Conservation (phyloP, 805 yeast genomes). For the Komagataella populi region DNA sequence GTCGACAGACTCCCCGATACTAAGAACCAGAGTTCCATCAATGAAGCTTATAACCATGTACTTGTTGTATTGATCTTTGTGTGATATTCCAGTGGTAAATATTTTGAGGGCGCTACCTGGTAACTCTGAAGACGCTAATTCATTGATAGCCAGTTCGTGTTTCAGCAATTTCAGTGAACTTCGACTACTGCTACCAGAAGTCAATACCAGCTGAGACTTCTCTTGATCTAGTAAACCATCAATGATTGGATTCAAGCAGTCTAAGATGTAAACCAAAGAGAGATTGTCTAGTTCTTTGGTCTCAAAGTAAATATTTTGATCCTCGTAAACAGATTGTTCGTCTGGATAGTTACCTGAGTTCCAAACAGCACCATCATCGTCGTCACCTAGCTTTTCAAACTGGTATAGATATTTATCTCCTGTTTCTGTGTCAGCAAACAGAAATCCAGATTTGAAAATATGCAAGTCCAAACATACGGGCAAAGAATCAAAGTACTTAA, state of each 20-base stretch:
- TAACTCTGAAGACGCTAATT: constrained; percentile 61
- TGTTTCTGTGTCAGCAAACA: constrained; percentile 51
- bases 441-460: constrained; percentile 62
- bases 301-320: constrained; percentile 11
- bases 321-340: constrained; percentile 15
- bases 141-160: constrained; percentile 47
- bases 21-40: constrained; percentile 57
- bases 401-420: constrained; percentile 64
- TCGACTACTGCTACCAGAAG: constrained; percentile 28
- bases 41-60: constrained; percentile 53
- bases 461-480: constrained; percentile 41
- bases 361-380: constrained; percentile 20
- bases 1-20: constrained; percentile 70
- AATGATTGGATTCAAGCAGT: constrained; percentile 39
- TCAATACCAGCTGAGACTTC: constrained; percentile 25
- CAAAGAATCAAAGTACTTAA: constrained; percentile 67
- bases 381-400: constrained; percentile 62
- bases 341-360: constrained; percentile 20
- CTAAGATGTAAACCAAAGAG: constrained; percentile 37
- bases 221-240: constrained; percentile 20
- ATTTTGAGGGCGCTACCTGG: constrained; percentile 52
- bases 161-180: constrained; percentile 33
- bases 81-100: constrained; percentile 43
- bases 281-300: constrained; percentile 37
- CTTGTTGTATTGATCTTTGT: constrained; percentile 36